Evolutionary conservation across 768 basidiomycete species (phyloP).

Genomic region (Obba rivulosa): DNA sequence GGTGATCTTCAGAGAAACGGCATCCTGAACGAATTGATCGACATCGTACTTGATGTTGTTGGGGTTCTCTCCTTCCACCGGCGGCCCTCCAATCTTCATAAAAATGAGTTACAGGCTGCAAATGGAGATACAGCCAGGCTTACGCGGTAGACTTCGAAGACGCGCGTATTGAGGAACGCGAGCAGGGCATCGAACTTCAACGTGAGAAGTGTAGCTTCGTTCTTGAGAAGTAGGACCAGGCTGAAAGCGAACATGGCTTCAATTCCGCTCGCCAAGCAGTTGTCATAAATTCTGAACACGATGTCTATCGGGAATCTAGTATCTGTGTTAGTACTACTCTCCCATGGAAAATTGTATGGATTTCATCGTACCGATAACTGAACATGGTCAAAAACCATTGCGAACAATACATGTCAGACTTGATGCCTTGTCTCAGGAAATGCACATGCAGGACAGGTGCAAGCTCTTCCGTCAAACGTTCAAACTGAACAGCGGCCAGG

Average conservation of each 20-base stretch:
- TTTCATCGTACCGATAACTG: constrained; percentile 70
- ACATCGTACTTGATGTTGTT: constrained; percentile 48
- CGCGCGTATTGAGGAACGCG: constrained; percentile 68
- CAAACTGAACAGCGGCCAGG: constrained; percentile 57
- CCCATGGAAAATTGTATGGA: background rate
- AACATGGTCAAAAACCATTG: constrained; percentile 99
- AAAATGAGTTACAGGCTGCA: background rate
- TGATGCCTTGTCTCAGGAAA: constrained; percentile 89
- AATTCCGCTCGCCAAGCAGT: constrained; percentile 92
- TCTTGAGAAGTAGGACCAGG: constrained; percentile 78
- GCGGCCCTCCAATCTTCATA: background rate
- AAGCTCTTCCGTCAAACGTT: constrained; percentile 88
- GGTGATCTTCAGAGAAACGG: constrained; percentile 80
- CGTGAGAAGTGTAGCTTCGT: constrained; percentile 70
- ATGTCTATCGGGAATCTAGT: constrained; percentile 87
- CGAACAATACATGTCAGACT: constrained; percentile 97
- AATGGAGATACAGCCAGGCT: background rate
- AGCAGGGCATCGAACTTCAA: constrained; percentile 93
- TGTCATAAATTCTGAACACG: constrained; percentile 95
- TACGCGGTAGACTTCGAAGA: constrained; percentile 83
- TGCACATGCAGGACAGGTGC: constrained; percentile 91
- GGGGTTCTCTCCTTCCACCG: constrained; percentile 2
- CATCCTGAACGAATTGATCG: constrained; percentile 84
- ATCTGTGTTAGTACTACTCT: background rate
- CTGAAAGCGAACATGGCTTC: constrained; percentile 97